These are phyloP conservation scores for Musa balbisiana DNA, from an alignment of 202 grass and related monocot genomes.

Conservation along the genomic window DNA sequence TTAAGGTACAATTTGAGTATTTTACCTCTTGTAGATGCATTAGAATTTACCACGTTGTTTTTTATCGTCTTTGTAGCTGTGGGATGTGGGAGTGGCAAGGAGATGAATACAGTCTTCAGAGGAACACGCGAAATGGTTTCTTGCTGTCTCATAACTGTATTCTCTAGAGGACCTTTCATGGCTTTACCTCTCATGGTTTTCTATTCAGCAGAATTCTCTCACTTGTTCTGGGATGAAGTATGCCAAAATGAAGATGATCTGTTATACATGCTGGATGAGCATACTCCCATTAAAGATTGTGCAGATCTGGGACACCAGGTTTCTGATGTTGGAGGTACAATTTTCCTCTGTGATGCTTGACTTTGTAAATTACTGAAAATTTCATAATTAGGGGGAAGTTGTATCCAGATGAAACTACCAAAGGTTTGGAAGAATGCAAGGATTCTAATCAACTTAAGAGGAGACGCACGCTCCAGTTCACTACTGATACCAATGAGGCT, in stretches of 20 bases:
- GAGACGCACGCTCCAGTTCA: constrained; percentile 87
- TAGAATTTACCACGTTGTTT: neutral
- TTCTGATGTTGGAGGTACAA: constrained; percentile 54
- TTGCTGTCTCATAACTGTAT: neutral
- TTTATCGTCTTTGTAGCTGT: constrained; percentile 19
- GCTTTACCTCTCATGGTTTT: neutral
- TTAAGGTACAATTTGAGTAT: neutral
- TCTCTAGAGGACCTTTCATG: neutral
- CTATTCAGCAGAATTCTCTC: constrained; percentile 43
- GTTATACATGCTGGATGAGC: constrained; percentile 63
- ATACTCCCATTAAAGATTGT: constrained; percentile 91
- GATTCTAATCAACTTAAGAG: constrained; percentile 80
- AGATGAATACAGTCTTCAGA: constrained; percentile 50
- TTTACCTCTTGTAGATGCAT: neutral
- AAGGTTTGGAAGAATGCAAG: constrained; percentile 54
- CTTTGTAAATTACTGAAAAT: neutral
- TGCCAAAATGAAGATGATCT: constrained; percentile 36
- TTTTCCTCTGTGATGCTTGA: neutral
- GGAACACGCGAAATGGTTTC: constrained; percentile 48
- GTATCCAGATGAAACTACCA: constrained; percentile 41
- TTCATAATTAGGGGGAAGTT: constrained; percentile 14
- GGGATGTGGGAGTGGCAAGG: constrained; percentile 56
- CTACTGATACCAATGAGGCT: constrained; percentile 56
- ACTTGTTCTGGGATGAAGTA: constrained; percentile 50
- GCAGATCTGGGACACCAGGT: constrained; percentile 50